phyloP scores from a whole-genome alignment of 768 basidiomycete genomes.

The Amanita thiersii region DNA sequence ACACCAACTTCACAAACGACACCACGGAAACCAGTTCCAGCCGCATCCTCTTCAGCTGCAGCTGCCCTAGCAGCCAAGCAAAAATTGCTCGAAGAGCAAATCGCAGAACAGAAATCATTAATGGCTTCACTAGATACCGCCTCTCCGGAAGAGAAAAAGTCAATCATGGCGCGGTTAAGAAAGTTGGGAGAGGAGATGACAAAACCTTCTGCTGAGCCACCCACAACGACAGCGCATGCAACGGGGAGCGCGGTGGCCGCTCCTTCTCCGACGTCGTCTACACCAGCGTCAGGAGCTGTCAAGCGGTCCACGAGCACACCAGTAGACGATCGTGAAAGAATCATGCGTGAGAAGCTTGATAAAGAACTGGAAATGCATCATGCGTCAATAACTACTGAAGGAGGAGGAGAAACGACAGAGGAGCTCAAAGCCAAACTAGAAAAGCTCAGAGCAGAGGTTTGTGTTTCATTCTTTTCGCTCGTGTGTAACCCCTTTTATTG shows the following conservation, averaged over 20 bases:
- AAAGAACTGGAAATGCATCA: slow-evolving; percentile 74
- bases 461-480: slow-evolving; percentile 13
- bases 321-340: slow-evolving; percentile 38
- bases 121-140: slow-evolving; percentile 64
- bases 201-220: slow-evolving; percentile 19
- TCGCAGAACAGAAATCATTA: slow-evolving; percentile 82
- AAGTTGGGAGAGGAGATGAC: slow-evolving; percentile 79
- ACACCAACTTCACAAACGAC: slow-evolving; percentile 17
- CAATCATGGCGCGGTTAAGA: slow-evolving; percentile 66
- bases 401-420: slow-evolving; percentile 45
- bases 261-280: slow-evolving; percentile 18
- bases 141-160: slow-evolving; percentile 67
- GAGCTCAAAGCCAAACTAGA: slow-evolving; percentile 68
- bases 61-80: slow-evolving; percentile 65
- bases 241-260: slow-evolving; percentile 18
- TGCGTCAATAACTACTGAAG: slow-evolving; percentile 26
- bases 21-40: slow-evolving; percentile 11
- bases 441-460: slow-evolving; percentile 72
- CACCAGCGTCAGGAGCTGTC: slow-evolving; percentile 14
- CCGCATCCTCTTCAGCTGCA: slow-evolving; percentile 12
- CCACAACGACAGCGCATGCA: not conserved
- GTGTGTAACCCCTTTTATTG: not conserved
- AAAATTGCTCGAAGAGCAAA: slow-evolving; percentile 70
- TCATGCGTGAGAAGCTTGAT: slow-evolving; percentile 64
- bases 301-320: slow-evolving; percentile 12